phyloP scores from a whole-genome alignment of 805 yeast genomes.

The Candida boidinii region DNA sequence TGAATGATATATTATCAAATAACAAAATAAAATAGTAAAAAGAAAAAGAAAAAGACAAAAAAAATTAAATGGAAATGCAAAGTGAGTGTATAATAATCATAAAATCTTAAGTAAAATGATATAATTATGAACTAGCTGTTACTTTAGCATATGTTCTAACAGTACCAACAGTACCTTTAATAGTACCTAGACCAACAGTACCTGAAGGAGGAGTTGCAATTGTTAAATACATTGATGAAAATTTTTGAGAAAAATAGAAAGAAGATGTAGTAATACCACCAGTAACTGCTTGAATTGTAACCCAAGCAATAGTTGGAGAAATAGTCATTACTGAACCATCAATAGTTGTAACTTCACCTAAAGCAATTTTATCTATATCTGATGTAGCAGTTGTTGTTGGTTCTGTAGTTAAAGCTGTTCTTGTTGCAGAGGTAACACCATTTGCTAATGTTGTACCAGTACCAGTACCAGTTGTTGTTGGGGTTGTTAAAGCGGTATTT shows the following conservation, averaged over 20 bases:
- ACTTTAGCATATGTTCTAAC: conserved; percentile 32
- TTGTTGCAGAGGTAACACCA: conserved; percentile 2
- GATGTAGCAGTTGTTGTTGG: conserved; percentile 1
- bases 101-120: too few relatives aligned
- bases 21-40: too few relatives aligned
- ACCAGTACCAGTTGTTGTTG: conserved; percentile 21
- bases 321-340: conserved; percentile 19
- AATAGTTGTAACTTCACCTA: conserved; percentile 10
- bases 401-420: conserved; percentile 1
- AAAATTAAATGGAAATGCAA: too few relatives aligned
- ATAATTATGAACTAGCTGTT: conserved; percentile 32
- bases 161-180: conserved; percentile 60
- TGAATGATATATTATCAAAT: too few relatives aligned
- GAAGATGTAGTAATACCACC: conserved; percentile 34
- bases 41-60: too few relatives aligned
- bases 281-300: conserved; percentile 34
- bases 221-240: conserved; percentile 32
- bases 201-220: conserved; percentile 49
- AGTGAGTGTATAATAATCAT: too few relatives aligned
- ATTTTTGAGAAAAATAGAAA: conserved; percentile 44
- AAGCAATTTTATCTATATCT: not conserved
- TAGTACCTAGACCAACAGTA: conserved; percentile 66
- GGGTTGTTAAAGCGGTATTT: conserved; percentile 14
- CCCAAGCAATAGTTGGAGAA: conserved; percentile 34
- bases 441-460: conserved; percentile 3